Percentiles rank a stretch among this genome's conserved stretches.
Evolutionary conservation across 306 rosid genomes (phyloP).

Genomic region (peach (Prunus persica)): DNA sequence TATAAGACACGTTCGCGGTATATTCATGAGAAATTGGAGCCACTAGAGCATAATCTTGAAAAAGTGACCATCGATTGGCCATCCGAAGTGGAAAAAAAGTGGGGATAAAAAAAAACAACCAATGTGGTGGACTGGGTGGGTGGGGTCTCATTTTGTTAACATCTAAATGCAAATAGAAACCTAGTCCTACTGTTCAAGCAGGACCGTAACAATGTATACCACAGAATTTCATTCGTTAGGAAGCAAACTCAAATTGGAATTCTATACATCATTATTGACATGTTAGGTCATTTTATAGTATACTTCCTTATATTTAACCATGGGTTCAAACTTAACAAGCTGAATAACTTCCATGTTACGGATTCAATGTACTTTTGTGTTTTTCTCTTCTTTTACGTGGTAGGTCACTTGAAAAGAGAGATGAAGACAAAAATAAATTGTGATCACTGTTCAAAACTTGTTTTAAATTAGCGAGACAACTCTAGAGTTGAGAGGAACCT

Average conservation of each 20-base stretch:
- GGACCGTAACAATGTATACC: neutral
- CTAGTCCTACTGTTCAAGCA: neutral
- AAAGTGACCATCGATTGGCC: slow-evolving; percentile 19
- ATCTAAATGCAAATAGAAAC: neutral
- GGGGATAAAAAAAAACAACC: neutral
- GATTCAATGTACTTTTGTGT: too few relatives aligned
- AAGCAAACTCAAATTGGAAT: neutral
- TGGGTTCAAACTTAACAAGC: too few relatives aligned
- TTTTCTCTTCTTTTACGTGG: too few relatives aligned
- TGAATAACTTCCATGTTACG: too few relatives aligned
- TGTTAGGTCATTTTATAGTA: too few relatives aligned
- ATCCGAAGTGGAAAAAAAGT: neutral
- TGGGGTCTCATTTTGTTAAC: neutral
- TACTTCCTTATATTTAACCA: too few relatives aligned
- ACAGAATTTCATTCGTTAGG: neutral
- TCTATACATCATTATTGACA: neutral
- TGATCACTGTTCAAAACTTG: neutral
- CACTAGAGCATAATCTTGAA: slow-evolving; percentile 23
- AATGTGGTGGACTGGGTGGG: neutral
- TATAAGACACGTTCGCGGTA: neutral
- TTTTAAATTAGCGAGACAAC: neutral
- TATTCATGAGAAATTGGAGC: slow-evolving; percentile 8
- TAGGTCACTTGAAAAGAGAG: too few relatives aligned
- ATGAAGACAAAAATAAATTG: too few relatives aligned
- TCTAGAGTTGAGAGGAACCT: neutral